Base-by-base conservation (phyloP, 139 green algal species). In the Micractinium sp. region DNA sequence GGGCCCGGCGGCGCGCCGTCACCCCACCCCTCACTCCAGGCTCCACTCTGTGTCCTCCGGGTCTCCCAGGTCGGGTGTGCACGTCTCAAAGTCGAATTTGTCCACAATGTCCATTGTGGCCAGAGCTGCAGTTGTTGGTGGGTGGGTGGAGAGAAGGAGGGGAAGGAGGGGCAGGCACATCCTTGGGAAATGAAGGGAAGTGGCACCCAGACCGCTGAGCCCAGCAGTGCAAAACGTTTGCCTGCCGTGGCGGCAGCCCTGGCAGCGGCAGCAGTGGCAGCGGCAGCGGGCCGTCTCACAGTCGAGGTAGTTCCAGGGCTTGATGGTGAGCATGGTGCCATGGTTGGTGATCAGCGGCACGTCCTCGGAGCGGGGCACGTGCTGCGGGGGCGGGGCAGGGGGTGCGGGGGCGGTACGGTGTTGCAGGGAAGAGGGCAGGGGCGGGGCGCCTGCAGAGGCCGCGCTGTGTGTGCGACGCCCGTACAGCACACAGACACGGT, bases 311-410 rank as follows among this genome's bases (percentile, higher is more conserved):
- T 85, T 85, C 39, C 39, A 85, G 23, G 79, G 79, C 79, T 85
- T 66, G 79, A 85, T 85, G 35, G 31, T 63, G 38, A 85, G 66
- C 38, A 36, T 29, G 78, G 78, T 83, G 73, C 79, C 79, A 23
- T 69, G 41, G 76, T 85, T 85, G 15, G 79, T 85, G 23, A 85
- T 85, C 9, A 92, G 73, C 12, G 89, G 89, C 71, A 90, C 77
- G 84, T 92, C 89, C 77, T 92, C 89, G 3, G 89, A 90, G 66
- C 85, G 85, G 25, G 89, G 89, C 25, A 92, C 78, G 76, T 92
- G 85, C 35, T 85, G 79, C 35, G 85, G 47, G 9, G 47, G 47
- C 47, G 47, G 47, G 47, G 47, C 47, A 56, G 47, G 47, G 9
- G 47, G 47, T 56, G 47, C 47, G n/a, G n/a, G n/a, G n/a, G n/a